Evolutionary conservation across 805 yeast genomes (phyloP).

Genomic region (Vanderwaltozyma polyspora): DNA sequence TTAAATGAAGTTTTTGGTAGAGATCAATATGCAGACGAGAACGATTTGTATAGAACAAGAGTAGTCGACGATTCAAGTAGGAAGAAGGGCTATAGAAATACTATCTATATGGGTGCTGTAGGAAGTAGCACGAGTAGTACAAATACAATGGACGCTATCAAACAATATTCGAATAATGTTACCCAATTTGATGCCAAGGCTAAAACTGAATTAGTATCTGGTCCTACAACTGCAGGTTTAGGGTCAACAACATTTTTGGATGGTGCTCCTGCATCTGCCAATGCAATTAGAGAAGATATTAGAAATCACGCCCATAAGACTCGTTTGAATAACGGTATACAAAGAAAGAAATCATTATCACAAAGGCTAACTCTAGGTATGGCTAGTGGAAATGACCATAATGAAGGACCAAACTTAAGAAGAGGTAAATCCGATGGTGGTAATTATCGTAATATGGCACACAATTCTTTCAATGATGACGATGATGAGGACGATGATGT

Average conservation of each 20-base stretch:
- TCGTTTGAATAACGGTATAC: conserved; percentile 32
- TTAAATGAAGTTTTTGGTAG: conserved; percentile 74
- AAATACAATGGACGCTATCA: conserved; percentile 33
- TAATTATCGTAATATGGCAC: neutral
- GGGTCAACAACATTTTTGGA: conserved; percentile 89
- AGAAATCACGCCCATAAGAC: conserved; percentile 27
- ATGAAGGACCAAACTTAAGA: neutral
- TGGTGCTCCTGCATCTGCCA: conserved; percentile 81
- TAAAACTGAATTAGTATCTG: conserved; percentile 69
- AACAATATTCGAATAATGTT: conserved; percentile 36
- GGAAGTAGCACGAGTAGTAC: conserved; percentile 5
- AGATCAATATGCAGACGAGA: conserved; percentile 35
- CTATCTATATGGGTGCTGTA: conserved; percentile 1
- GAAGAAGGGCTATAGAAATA: neutral
- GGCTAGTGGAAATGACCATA: neutral
- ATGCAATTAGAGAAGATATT: conserved; percentile 32
- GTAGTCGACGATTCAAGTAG: conserved; percentile 1
- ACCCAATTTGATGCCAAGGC: conserved; percentile 60
- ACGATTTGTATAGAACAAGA: conserved; percentile 26
- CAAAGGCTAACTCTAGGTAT: conserved; percentile 36
- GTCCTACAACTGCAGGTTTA: conserved; percentile 74
- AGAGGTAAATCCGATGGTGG: neutral
- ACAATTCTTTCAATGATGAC: conserved; percentile 3
- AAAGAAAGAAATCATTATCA: conserved; percentile 75
- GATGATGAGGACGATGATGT: conserved; percentile 24